phyloP scores from a whole-genome alignment of 164 flowering plant species.

The Cinnamomum micranthum region DNA sequence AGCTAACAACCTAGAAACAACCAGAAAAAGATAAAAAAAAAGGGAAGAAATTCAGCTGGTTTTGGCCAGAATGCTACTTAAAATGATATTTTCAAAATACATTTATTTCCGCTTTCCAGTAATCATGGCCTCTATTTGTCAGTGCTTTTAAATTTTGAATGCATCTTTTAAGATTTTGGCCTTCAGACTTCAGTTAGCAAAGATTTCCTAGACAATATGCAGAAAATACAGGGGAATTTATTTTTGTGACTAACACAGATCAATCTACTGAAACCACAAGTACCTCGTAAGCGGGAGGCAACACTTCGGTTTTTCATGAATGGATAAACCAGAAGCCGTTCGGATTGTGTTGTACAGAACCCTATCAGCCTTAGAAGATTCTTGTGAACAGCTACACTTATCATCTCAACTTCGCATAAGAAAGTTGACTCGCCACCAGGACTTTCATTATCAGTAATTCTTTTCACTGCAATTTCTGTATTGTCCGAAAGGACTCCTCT shows the following conservation, averaged over 20 bases:
- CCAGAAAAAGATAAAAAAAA: too few species aligned
- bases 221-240: too few species aligned
- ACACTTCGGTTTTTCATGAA: constrained; percentile 92
- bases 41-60: too few species aligned
- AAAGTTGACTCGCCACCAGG: constrained; percentile 92
- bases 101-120: neutral
- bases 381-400: constrained; percentile 89
- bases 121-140: too few species aligned
- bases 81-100: too few species aligned
- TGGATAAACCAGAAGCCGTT: constrained; percentile 89
- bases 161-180: neutral
- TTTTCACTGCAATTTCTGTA: constrained; percentile 86
- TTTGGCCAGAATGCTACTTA: too few species aligned
- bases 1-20: too few species aligned
- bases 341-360: constrained; percentile 87
- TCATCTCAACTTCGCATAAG: constrained; percentile 95
- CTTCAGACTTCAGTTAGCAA: neutral
- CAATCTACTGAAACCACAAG: neutral
- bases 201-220: neutral
- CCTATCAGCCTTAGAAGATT: constrained; percentile 83
- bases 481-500: constrained; percentile 78
- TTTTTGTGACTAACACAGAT: neutral
- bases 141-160: neutral
- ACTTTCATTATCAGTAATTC: constrained; percentile 78
- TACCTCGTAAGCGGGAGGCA: constrained; percentile 83